These are phyloP conservation scores for Colletotrichum magnum DNA, from an alignment of 2,329 filamentous ascomycete genomes.

Conservation along the genomic window DNA sequence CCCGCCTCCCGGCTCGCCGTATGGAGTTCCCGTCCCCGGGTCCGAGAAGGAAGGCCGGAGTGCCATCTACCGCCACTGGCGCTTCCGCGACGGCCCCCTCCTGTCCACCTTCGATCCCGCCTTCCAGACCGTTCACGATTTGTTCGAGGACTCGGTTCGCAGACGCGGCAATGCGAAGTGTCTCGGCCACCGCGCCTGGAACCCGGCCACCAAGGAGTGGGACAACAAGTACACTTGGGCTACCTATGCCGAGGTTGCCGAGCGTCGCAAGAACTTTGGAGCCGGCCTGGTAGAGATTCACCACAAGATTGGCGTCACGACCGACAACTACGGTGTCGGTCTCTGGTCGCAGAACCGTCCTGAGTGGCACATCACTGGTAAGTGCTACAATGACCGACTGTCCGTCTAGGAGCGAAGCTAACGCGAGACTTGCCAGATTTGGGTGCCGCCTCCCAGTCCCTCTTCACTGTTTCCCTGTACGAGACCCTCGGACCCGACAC, in stretches of 20 bases:
- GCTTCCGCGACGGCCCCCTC: constrained; percentile 78
- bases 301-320: constrained; percentile 75
- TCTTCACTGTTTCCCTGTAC: constrained; percentile 94
- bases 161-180: constrained; percentile 78
- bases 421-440: constrained; percentile 71
- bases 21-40: constrained; percentile 83
- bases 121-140: constrained; percentile 81
- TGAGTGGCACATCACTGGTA: constrained; percentile 88
- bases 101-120: constrained; percentile 80
- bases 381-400: constrained; percentile 1
- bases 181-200: constrained; percentile 86
- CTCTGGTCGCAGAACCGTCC: constrained; percentile 89
- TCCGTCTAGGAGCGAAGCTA: too few relatives aligned
- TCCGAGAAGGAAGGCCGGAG: constrained; percentile 80
- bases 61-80: constrained; percentile 87
- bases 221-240: constrained; percentile 85
- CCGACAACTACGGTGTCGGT: constrained; percentile 79
- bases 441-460: constrained; percentile 86
- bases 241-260: constrained; percentile 83
- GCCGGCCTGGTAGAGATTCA: constrained; percentile 88
- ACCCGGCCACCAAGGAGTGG: constrained; percentile 79
- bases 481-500: constrained; percentile 94
- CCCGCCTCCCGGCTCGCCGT: constrained; percentile 82
- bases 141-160: constrained; percentile 79
- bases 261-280: constrained; percentile 86